Evolutionary conservation across 2,329 filamentous ascomycete species (phyloP).

Genomic region (Talaromyces sp.): DNA sequence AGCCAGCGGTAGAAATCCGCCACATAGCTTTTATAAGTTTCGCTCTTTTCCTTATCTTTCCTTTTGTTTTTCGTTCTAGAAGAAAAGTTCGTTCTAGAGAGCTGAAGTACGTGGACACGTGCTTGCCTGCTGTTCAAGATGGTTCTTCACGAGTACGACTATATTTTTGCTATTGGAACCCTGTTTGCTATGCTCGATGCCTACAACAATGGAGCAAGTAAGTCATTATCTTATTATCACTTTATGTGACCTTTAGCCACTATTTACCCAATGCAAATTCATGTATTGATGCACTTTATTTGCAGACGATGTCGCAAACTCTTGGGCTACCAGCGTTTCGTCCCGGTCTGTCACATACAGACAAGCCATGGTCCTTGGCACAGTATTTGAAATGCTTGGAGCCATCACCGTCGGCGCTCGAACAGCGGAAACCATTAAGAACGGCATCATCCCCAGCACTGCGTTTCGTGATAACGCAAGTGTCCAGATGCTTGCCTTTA

Average conservation of each 20-base stretch:
- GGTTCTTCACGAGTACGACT: slow-evolving; percentile 59
- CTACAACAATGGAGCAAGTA: slow-evolving; percentile 74
- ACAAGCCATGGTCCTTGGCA: slow-evolving; percentile 11
- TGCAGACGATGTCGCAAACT: slow-evolving; percentile 75
- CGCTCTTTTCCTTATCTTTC: background rate
- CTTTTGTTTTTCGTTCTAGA: background rate
- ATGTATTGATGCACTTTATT: slow-evolving; percentile 12
- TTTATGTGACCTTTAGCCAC: too few species aligned
- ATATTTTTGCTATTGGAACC: slow-evolving; percentile 71
- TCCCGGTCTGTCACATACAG: slow-evolving; percentile 53
- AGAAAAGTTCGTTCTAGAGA: background rate
- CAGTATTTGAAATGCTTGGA: slow-evolving; percentile 11
- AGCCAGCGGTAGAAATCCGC: too few species aligned
- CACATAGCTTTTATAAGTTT: too few species aligned
- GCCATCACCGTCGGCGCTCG: slow-evolving; percentile 55
- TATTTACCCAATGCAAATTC: background rate
- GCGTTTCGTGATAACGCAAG: slow-evolving; percentile 58
- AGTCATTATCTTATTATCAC: slow-evolving; percentile 34
- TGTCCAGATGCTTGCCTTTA: slow-evolving; percentile 64
- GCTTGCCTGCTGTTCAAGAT: slow-evolving; percentile 39
- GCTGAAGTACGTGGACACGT: background rate
- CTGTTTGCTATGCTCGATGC: slow-evolving; percentile 71
- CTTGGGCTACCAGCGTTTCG: slow-evolving; percentile 76
- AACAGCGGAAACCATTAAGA: slow-evolving; percentile 74
- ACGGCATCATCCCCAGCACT: slow-evolving; percentile 61